Conservation (phyloP, 2,329 filamentous ascomycete genomes). For the Penicillium sp. region DNA sequence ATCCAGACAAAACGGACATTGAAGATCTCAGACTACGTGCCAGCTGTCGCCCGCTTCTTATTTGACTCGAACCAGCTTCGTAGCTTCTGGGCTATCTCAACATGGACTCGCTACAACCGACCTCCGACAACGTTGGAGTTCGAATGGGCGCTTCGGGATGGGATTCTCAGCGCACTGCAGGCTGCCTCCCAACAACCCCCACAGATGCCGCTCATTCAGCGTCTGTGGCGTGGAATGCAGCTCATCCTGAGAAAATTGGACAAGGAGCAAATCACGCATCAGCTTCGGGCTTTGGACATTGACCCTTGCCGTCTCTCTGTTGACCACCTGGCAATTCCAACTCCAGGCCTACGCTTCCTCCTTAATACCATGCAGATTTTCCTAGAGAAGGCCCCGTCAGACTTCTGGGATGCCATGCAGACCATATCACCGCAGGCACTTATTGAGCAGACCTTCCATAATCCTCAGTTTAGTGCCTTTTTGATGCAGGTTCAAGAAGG, state of each 20-base stretch:
- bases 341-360: conserved; percentile 66
- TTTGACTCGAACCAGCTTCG: conserved; percentile 70
- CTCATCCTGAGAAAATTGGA: conserved; percentile 73
- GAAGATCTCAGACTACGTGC: conserved; percentile 72
- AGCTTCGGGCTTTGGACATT: conserved; percentile 75
- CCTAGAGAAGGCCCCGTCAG: conserved; percentile 71
- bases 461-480: conserved; percentile 63
- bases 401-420: conserved; percentile 87
- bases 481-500: conserved; percentile 54
- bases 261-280: conserved; percentile 72
- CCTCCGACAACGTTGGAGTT: conserved; percentile 72
- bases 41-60: conserved; percentile 81
- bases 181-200: conserved; percentile 59
- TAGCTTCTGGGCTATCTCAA: conserved; percentile 66
- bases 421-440: conserved; percentile 77
- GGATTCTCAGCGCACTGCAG: conserved; percentile 66
- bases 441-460: conserved; percentile 79
- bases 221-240: conserved; percentile 77
- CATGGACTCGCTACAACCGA: conserved; percentile 67
- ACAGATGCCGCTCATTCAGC: conserved; percentile 58
- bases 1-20: conserved; percentile 78
- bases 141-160: conserved; percentile 80
- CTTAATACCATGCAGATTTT: conserved; percentile 70
- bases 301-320: conserved; percentile 63
- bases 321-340: conserved; percentile 65